Base-by-base conservation (phyloP, 192 early-diverging fungal genomes). In the Cetraspora pellucida region DNA sequence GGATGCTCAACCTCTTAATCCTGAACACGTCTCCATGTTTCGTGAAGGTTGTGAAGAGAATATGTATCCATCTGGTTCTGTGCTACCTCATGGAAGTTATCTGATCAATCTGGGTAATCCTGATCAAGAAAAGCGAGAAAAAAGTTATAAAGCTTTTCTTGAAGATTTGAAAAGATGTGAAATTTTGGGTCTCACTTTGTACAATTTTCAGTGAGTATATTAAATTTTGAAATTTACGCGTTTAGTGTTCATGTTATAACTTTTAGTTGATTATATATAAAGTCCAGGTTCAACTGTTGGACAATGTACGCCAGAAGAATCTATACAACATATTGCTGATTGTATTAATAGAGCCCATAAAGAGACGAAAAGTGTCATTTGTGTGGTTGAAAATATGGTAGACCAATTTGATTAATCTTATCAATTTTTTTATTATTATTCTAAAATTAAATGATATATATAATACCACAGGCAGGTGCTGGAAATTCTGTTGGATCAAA, bases 361-460 rank as follows among this genome's bases (percentile, higher is more conserved):
- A 1, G 75, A 75, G 45, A 85, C 82, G 16, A 55, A 72, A 0
- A 77, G 30, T 44, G 80, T 89, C 17, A 77, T 80, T 10, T 78
- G 83, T 45, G 83, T 89, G 11, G 9, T 89, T 46, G 88, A 89
- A 78, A 89, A 87, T 77, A 87, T 83, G 84, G 88, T 72, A 47
- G 14, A 25, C 19, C 16, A 6, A 16, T 28, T 50, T 47, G 28
- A 16, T 19, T 23, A 2, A 30, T 50, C 9, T 21, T 50, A 49
- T 25, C 27, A 17, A 14, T 70, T n/a, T 50, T 7, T 71, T 4
- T 71, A 25, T 71, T 2, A 49, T 45, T n/a, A 21, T 10, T 2
- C 11, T 47, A 11, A 30, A 21, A 23, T 10, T 21, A 25, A 68
- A 25, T 17, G 3, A 46, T 25, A 66, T 10, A 30, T 67, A 3